Base-by-base conservation (phyloP, 768 basidiomycete genomes). In the Pisolithus albus region DNA sequence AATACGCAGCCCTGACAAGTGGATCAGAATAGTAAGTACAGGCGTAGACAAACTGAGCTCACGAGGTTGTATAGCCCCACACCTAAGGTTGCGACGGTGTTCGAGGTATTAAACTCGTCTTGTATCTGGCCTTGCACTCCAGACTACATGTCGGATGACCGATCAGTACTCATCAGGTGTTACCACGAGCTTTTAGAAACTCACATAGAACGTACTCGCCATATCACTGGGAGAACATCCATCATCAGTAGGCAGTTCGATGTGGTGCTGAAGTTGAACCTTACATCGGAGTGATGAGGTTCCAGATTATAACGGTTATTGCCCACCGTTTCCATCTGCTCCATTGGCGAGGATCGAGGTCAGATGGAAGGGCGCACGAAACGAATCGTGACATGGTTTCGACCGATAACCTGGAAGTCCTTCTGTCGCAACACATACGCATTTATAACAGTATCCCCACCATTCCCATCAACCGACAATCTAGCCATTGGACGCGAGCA, bases 271-370 rank as follows among this genome's bases (percentile, higher is more conserved):
- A 7, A 7, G 39, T 45, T 13, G 26, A 43, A 43, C n/a, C 64
- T 47, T n/a, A 64, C 64, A 66, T 56, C 16, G 65, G 64, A 28
- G 65, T 63, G 16, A 67, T 65, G 15, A 54, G 51, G 36, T 64
- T 59, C 63, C 61, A 67, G 44, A 66, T 47, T 18, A 66, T 59
- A 24, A 67, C 53, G 19, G 51, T 44, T 28, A 67, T 65, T 50
- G 54, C 46, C 58, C 64, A 66, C 28, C 64, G 59, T 11, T 58
- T 56, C 59, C 46, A 56, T 44, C 62, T 66, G 58, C 49, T 59
- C 64, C 64, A 65, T 45, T 59, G 58, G 36, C 48, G 64, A 49
- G 64, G 62, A 52, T 64, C 62, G 52, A 58, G 57, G 47, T 58
- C 58, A 11, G 53, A 57, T 26, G 56, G 52, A 47, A 56, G 45